phyloP scores from a whole-genome alignment of 169 alveolate species.

The Plasmodium ovale region DNA sequence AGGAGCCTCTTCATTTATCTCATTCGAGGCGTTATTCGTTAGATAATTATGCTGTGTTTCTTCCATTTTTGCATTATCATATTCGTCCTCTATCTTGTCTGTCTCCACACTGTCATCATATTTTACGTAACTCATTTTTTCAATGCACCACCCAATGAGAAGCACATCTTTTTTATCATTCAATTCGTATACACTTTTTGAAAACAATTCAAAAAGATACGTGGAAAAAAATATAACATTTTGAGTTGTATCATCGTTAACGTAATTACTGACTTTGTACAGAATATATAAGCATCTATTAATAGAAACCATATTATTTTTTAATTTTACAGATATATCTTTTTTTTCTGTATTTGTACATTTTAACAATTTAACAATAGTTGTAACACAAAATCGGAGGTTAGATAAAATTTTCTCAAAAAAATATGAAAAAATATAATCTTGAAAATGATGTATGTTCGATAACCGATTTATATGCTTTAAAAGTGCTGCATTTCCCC shows the following conservation, averaged over 20 bases:
- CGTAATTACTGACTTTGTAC: constrained; percentile 27
- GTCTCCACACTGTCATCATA: background rate
- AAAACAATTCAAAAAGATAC: constrained; percentile 69
- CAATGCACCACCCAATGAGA: constrained; percentile 43
- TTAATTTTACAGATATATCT: constrained; percentile 5
- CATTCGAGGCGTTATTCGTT: background rate
- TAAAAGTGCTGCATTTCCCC: constrained; percentile 53
- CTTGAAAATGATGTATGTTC: background rate
- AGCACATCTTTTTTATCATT: constrained; percentile 26
- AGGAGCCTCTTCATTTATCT: no score
- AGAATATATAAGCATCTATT: constrained; percentile 59
- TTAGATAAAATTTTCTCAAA: constrained; percentile 44
- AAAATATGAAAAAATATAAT: constrained; percentile 21
- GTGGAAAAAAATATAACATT: constrained; percentile 70
- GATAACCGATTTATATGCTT: constrained; percentile 16
- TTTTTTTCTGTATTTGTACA: constrained; percentile 3
- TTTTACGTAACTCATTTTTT: constrained; percentile 42
- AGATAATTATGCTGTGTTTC: background rate
- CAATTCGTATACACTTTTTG: constrained; percentile 46
- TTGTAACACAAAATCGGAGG: constrained; percentile 27
- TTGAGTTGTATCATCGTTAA: constrained; percentile 30
- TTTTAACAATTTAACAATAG: constrained; percentile 23
- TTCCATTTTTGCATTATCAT: background rate
- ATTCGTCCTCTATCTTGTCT: background rate
- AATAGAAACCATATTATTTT: constrained; percentile 47